A percentile compares a stretch with the other conserved stretches of the same genome.
Evolutionary conservation across 306 rosid genomes (phyloP).

Genomic region (Crotalaria pallida): DNA sequence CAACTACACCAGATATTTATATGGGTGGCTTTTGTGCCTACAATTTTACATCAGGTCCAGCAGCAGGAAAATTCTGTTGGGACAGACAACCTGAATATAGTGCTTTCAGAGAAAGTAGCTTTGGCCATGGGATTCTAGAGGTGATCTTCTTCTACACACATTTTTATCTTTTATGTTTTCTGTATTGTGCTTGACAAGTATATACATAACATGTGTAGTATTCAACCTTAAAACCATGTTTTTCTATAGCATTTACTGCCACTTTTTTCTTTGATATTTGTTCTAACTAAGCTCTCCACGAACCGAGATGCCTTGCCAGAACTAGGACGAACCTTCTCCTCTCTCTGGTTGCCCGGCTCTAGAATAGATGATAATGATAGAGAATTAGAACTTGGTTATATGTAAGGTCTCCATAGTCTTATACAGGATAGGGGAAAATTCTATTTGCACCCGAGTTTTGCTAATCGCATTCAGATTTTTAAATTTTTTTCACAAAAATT

Average conservation of each 20-base stretch:
- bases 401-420: too few species aligned
- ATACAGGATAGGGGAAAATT: too few species aligned
- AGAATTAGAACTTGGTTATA: too few species aligned
- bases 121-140: constrained; percentile 95
- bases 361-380: too few species aligned
- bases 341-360: too few species aligned
- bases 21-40: constrained; percentile 71
- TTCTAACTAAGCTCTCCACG: too few species aligned
- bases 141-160: constrained; percentile 26
- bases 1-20: constrained; percentile 41
- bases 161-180: background rate
- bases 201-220: background rate
- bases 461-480: too few species aligned
- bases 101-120: too few species aligned
- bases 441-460: too few species aligned
- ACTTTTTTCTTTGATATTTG: background rate
- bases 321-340: too few species aligned
- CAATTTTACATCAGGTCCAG: constrained; percentile 84
- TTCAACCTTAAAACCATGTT: background rate
- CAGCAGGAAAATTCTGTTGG: constrained; percentile 93
- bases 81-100: constrained; percentile 79
- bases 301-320: too few species aligned
- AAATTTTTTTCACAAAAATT: too few species aligned
- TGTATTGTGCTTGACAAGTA: background rate
- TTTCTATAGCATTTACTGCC: background rate